Conservation (phyloP, 1,139 yeast species). For the Pichia sp. region DNA sequence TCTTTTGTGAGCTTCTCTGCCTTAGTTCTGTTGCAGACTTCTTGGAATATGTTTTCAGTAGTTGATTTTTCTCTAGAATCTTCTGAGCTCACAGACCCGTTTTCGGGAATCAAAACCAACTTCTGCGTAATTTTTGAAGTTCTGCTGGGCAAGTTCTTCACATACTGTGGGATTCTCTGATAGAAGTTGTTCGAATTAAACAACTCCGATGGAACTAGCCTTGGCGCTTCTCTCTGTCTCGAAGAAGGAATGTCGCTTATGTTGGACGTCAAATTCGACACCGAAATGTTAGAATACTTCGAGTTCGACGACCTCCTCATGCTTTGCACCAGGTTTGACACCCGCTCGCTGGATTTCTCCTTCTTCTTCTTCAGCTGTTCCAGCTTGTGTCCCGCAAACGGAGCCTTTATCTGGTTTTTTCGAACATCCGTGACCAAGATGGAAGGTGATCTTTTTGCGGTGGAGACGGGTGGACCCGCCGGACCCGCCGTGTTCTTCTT, state of each 20-base stretch:
- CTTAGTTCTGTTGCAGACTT: slow-evolving; percentile 44
- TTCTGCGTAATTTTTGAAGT: slow-evolving; percentile 84
- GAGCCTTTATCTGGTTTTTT: slow-evolving; percentile 57
- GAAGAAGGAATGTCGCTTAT: slow-evolving; percentile 86
- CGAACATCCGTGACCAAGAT: slow-evolving; percentile 88
- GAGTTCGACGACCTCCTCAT: slow-evolving; percentile 26
- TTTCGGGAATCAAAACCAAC: slow-evolving; percentile 69
- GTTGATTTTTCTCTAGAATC: slow-evolving; percentile 28
- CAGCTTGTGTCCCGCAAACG: slow-evolving; percentile 68
- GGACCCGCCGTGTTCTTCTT: background rate
- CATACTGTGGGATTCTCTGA: slow-evolving; percentile 44
- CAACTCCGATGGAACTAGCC: slow-evolving; percentile 20
- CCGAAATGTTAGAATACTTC: slow-evolving; percentile 65
- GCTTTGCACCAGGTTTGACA: slow-evolving; percentile 14
- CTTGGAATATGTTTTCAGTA: slow-evolving; percentile 32
- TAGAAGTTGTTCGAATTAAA: slow-evolving; percentile 18
- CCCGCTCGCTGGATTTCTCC: slow-evolving; percentile 17
- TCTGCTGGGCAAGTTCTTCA: slow-evolving; percentile 74
- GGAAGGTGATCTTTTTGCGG: slow-evolving; percentile 89
- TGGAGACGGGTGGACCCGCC: slow-evolving; percentile 32
- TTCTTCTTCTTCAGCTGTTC: slow-evolving; percentile 21
- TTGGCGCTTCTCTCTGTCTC: slow-evolving; percentile 46
- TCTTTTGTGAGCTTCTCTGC: slow-evolving; percentile 72
- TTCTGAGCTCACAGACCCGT: slow-evolving; percentile 10
- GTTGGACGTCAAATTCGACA: slow-evolving; percentile 65